A percentile compares a stretch with the other conserved stretches of the same genome.
These are phyloP conservation scores for Penicillium samsonianum DNA, from an alignment of 495 filamentous ascomycete species.

Conservation along the genomic window DNA sequence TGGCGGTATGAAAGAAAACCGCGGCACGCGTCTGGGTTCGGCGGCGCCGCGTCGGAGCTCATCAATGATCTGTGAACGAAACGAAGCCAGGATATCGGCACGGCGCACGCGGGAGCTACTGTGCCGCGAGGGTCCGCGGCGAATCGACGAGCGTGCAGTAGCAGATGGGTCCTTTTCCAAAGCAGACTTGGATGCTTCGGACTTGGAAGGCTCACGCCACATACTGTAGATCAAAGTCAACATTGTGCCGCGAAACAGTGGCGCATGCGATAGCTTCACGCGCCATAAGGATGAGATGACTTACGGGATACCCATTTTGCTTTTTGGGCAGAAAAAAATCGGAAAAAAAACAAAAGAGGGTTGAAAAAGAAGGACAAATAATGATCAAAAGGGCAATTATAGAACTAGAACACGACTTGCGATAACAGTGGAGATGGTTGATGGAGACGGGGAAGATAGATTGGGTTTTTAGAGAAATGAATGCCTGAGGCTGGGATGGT, in stretches of 20 bases:
- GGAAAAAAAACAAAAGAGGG: constrained; percentile 25
- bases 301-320: constrained; percentile 78
- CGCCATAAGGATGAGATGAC: constrained; percentile 36
- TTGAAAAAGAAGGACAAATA: constrained; percentile 17
- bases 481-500: constrained; percentile 1
- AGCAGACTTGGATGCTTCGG: constrained; percentile 56
- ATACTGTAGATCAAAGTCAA: constrained; percentile 43
- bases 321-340: background rate
- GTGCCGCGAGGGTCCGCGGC: constrained; percentile 45
- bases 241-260: constrained; percentile 31
- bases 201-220: constrained; percentile 55
- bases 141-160: constrained; percentile 70
- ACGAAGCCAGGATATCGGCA: constrained; percentile 32
- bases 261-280: constrained; percentile 31
- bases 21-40: constrained; percentile 14
- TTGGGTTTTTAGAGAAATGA: constrained; percentile 3
- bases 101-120: constrained; percentile 34
- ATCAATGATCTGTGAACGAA: constrained; percentile 45
- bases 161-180: constrained; percentile 59
- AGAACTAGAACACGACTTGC: constrained; percentile 22
- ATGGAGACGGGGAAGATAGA: constrained; percentile 12
- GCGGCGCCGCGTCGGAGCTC: constrained; percentile 45
- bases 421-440: constrained; percentile 17
- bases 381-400: constrained; percentile 1
- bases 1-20: constrained; percentile 33